Evolutionary conservation across 2,329 filamentous ascomycete species (phyloP), one percentile per base, ranked within the genome.

Genomic region (Fusarium tupiense): DNA sequence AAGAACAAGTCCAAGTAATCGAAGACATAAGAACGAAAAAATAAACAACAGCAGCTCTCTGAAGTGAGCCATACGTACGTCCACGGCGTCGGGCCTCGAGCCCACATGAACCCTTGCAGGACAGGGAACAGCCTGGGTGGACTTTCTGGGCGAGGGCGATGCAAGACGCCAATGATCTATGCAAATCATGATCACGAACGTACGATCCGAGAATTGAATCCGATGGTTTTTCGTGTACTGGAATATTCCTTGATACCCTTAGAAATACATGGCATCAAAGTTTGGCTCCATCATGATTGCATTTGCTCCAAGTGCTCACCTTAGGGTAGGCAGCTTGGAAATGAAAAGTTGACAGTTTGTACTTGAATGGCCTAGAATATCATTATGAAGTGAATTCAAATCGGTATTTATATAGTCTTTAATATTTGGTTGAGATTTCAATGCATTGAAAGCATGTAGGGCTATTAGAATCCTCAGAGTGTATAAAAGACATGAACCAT

Each of bases 1-100:
- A 89, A 88, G 82, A 64, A 74, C 47, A 75, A 76, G 63, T 72
- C 73, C 62, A 78, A 77, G 69, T 78, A 78, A 78, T 57, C 22
- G 8, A 11, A 26, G 24, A 31, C 10, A 12, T 3, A 22, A 38
- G 14, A 44, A 68, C 44, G 33, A 35, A 69, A 47, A 46, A 62
- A 33, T 14, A 70, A 46, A 58, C 17, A 62, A 69, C 65, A 68
- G 8, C 47, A 71, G 52, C 61, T 31, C 38, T 52, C 31, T 17
- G 20, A 41, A 46, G 41, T 53, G 72, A 66, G 57, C 72, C 59
- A 63, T 65, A 4, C 57, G n/a, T 64, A 17, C 56, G 20, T 37
- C 47, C 22, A 37, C 47, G 33, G 63, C 69, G 56, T 40, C 68
- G 64, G 59, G 64, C 67, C 38, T 52, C 11, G 54, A 53, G 69